Evolutionary conservation across 1,284 basidiomycete genomes (phyloP).

Genomic region (Sphaerobolus stellatus): DNA sequence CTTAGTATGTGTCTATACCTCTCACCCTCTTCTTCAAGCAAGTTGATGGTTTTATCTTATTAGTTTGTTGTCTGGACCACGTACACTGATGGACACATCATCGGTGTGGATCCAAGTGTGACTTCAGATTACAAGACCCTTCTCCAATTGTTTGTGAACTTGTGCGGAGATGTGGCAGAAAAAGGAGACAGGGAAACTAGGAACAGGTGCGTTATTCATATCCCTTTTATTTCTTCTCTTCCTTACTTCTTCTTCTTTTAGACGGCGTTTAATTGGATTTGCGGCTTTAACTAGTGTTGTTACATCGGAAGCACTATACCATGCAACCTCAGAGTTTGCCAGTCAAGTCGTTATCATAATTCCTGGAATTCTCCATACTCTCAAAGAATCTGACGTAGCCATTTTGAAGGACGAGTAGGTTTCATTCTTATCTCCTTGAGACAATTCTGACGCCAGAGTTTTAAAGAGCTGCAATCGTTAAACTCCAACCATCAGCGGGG

Average conservation of each 20-base stretch:
- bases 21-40: background rate
- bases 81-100: constrained; percentile 80
- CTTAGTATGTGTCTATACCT: constrained; percentile 56
- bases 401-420: constrained; percentile 71
- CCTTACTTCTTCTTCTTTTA: constrained; percentile 31
- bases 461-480: constrained; percentile 56
- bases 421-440: constrained; percentile 1
- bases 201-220: constrained; percentile 51
- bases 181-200: constrained; percentile 60
- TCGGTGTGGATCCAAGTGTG: constrained; percentile 72
- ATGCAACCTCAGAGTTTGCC: constrained; percentile 73
- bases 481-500: constrained; percentile 55
- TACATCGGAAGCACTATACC: constrained; percentile 83
- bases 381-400: constrained; percentile 62
- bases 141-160: constrained; percentile 64
- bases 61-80: constrained; percentile 94
- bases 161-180: constrained; percentile 50
- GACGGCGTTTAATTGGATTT: constrained; percentile 83
- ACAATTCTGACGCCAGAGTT: constrained; percentile 12
- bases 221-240: constrained; percentile 3
- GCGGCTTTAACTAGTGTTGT: constrained; percentile 80
- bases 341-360: constrained; percentile 73
- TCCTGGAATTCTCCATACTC: constrained; percentile 69
- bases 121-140: constrained; percentile 73
- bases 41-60: too few species aligned